Evolutionary conservation across 2,329 filamentous ascomycete genomes (phyloP).

Genomic region (Penicillium sp.): DNA sequence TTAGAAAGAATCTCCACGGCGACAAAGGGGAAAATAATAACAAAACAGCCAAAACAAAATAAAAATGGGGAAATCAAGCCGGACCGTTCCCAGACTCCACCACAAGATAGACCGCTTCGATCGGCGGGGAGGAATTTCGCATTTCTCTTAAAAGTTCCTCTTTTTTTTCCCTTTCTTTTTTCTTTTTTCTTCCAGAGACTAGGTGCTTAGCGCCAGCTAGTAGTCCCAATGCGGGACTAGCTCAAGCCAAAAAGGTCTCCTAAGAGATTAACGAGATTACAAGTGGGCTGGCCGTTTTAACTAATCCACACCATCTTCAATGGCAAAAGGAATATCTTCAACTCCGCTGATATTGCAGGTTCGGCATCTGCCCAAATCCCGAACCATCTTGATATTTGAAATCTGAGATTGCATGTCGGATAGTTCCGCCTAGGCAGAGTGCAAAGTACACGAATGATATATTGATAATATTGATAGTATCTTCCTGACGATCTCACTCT

Average conservation of each 20-base stretch:
- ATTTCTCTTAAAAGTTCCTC: not conserved
- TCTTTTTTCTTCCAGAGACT: not conserved
- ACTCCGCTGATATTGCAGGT: conserved; percentile 15
- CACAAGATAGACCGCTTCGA: conserved; percentile 22
- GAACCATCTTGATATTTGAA: conserved; percentile 10
- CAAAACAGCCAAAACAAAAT: conserved; percentile 1
- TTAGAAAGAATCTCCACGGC: conserved; percentile 6
- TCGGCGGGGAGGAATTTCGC: conserved; percentile 18
- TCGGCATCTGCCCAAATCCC: conserved; percentile 20
- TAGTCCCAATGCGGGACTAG: conserved; percentile 1
- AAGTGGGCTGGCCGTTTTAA: conserved; percentile 15
- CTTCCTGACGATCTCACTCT: not conserved
- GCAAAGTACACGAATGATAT: not conserved
- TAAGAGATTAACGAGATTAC: conserved; percentile 10
- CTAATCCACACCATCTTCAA: conserved; percentile 18
- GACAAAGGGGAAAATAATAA: not conserved
- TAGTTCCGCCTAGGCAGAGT: not conserved
- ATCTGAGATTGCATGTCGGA: not conserved
- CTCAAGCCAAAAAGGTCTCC: not conserved
- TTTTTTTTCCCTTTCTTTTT: not conserved
- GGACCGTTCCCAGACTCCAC: conserved; percentile 28
- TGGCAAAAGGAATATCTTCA: conserved; percentile 13
- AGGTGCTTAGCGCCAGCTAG: not conserved
- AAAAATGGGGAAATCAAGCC: conserved; percentile 13
- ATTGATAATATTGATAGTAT: not conserved